Evolutionary conservation across 73 alveolate genomes (phyloP), one percentile per base, ranked within the genome.

Genomic region (Uronychia setigera): DNA sequence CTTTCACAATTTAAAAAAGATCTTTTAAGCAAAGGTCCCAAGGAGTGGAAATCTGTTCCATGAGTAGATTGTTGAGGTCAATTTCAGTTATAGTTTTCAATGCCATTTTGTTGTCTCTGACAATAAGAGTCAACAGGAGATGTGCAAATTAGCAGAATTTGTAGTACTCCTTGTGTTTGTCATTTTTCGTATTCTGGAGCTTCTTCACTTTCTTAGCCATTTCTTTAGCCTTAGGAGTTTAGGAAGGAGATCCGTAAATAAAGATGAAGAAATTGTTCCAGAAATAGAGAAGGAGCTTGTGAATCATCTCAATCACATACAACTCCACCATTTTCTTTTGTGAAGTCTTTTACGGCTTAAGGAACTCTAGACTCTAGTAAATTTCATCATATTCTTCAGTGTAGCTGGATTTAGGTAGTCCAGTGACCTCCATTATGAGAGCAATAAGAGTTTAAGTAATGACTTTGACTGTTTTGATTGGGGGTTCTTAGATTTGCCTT

Each of bases 11-110:
- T 26, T 67, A 1, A 28, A 67, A 67, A 5, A 67, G 79, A 30
- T 67, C 79, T 67, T 67, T 67, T 26, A 67, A 67, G 30, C 79
- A 67, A 1, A 67, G 26, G 32, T 67, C 79, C 79, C 79, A 67
- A 5, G 79, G 79, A 28, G 79, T 67, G 5, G 79, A 67, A 1
- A 67, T 67, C 26, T 67, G 79, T 26, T 67, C 34, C 32, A 67
- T 25, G 34, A 67, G 32, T 1, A 67, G 79, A 26, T 67, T 28
- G 79, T 26, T 26, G 29, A 67, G 30, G 32, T 67, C 79, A 30
- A 67, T 67, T 26, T 67, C 79, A 13, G 29, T 13, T 1, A 67
- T 67, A 13, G 79, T 67, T 26, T 67, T 25, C 29, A 67, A 30
- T 13, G 79, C 79, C 29, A 28, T 28, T 26, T 67, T 67, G 32